Conservation (phyloP, 202 grass and related monocot genomes). For the Digitaria exilis region DNA sequence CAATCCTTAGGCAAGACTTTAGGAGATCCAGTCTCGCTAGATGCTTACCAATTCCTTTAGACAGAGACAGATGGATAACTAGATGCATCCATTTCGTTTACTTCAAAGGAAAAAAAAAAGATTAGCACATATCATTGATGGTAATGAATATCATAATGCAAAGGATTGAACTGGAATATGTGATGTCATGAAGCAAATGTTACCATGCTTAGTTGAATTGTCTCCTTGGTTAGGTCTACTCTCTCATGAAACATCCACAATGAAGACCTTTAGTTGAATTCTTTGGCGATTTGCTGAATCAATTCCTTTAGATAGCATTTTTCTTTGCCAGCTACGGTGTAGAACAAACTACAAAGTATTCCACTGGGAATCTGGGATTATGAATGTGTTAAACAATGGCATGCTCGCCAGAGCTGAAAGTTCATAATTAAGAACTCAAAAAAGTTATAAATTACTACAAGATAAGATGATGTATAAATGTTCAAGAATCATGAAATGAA, state of each 20-base stretch:
- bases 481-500: neutral
- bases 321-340: neutral
- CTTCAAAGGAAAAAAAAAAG: neutral
- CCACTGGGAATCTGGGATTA: neutral
- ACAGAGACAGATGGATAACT: neutral
- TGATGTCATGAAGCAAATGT: constrained; percentile 32
- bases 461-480: neutral
- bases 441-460: neutral
- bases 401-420: neutral
- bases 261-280: neutral
- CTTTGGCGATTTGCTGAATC: neutral
- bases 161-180: constrained; percentile 19
- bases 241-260: neutral
- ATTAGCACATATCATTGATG: constrained; percentile 26
- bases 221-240: constrained; percentile 20
- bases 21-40: neutral
- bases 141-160: neutral
- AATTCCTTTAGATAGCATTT: neutral
- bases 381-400: neutral
- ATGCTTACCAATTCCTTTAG: neutral
- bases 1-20: neutral
- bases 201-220: constrained; percentile 20
- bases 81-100: constrained; percentile 17
- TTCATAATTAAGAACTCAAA: neutral
- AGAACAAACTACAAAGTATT: neutral